These are phyloP conservation scores for Fusarium hostae DNA, from an alignment of 2,329 filamentous ascomycete species.

Conservation along the genomic window DNA sequence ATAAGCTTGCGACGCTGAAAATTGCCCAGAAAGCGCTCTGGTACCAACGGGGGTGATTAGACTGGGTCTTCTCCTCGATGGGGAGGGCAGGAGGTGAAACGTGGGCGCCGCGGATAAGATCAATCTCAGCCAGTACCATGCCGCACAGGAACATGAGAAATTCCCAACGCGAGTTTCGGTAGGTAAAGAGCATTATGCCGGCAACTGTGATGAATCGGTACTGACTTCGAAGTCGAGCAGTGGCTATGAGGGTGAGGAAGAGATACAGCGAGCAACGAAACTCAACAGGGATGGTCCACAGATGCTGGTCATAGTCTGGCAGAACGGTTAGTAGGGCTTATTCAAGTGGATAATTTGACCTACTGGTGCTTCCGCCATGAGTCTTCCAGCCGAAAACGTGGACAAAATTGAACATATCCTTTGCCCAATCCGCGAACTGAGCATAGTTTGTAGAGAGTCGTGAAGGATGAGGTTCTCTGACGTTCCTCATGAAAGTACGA, in stretches of 20 bases:
- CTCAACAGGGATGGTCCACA: conserved; percentile 73
- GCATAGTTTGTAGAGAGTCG: conserved; percentile 51
- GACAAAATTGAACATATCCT: conserved; percentile 61
- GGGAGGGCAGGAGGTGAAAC: conserved; percentile 46
- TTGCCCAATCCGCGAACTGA: conserved; percentile 59
- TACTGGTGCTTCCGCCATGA: conserved; percentile 59
- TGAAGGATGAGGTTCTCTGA: conserved; percentile 60
- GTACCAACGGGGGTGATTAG: conserved; percentile 5
- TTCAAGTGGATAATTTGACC: conserved; percentile 8
- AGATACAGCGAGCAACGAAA: conserved; percentile 68
- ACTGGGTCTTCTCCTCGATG: conserved; percentile 30
- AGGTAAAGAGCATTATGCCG: conserved; percentile 56
- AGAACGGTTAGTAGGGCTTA: background rate
- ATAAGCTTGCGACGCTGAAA: conserved; percentile 62
- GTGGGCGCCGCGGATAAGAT: conserved; percentile 61
- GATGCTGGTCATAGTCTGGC: conserved; percentile 63
- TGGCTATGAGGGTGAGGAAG: conserved; percentile 63
- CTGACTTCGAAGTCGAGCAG: conserved; percentile 57
- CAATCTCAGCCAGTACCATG: conserved; percentile 65
- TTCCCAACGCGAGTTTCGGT: conserved; percentile 64
- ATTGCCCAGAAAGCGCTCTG: conserved; percentile 51
- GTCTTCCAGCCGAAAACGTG: conserved; percentile 63
- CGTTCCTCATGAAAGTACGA: conserved; percentile 57
- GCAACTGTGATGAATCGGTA: conserved; percentile 57
- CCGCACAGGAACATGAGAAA: conserved; percentile 66